These are phyloP conservation scores for Heritiera fomes DNA, from an alignment of 345 rosid genomes.

Conservation along the genomic window DNA sequence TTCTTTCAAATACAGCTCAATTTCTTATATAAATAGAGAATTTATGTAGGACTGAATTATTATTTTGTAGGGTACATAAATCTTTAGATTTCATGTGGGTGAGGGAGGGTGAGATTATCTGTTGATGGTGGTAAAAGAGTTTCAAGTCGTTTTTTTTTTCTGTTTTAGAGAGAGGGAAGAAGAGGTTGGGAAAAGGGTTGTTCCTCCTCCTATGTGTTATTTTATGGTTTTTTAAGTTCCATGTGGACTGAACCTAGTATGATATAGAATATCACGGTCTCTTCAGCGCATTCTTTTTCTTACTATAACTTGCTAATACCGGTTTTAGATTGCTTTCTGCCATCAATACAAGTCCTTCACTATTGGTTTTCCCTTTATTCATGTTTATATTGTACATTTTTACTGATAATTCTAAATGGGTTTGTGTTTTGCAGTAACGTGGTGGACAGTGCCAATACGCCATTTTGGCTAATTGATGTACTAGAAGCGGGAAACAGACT, in stretches of 20 bases:
- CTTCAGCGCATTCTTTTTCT: neutral
- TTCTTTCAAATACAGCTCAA: no score
- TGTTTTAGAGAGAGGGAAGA: neutral
- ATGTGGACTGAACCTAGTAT: neutral
- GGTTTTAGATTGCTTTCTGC: neutral
- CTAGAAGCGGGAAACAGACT: neutral
- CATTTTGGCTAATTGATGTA: neutral
- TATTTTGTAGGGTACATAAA: no score
- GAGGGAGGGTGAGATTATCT: no score
- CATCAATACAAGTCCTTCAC: neutral
- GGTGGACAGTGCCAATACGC: neutral
- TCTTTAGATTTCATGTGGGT: no score
- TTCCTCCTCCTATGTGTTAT: neutral
- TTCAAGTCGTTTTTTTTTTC: neutral
- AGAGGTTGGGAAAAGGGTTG: neutral
- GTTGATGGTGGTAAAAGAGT: neutral
- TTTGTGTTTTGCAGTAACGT: neutral
- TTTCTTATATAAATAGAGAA: no score
- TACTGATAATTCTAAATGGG: neutral
- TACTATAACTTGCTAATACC: no score
- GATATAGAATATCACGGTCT: neutral
- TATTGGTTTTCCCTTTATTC: neutral
- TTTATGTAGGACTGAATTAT: no score
- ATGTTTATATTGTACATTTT: neutral
- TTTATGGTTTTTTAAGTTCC: neutral